These are phyloP conservation scores for Phellinidium pouzarii DNA, from an alignment of 1,284 basidiomycete species.

Conservation along the genomic window DNA sequence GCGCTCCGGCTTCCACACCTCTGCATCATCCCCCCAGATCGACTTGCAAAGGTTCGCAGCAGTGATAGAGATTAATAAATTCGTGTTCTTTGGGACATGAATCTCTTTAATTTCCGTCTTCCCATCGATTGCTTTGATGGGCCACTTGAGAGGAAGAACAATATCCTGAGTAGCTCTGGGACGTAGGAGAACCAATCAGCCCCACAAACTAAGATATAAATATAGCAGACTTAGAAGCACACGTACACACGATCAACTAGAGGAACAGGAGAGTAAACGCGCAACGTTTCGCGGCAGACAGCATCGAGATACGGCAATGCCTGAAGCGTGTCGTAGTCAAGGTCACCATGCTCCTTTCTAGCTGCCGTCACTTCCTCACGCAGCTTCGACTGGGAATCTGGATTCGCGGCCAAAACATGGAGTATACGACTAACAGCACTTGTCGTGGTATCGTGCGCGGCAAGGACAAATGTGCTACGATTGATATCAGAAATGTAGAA, in stretches of 20 bases:
- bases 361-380: conserved; percentile 26
- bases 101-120: conserved; percentile 13
- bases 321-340: conserved; percentile 32
- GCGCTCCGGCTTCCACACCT: conserved; percentile 17
- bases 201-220: background rate
- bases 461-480: conserved; percentile 27
- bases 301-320: conserved; percentile 34
- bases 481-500: conserved; percentile 23
- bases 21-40: conserved; percentile 17
- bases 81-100: conserved; percentile 10
- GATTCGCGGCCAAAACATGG: conserved; percentile 25
- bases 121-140: conserved; percentile 9
- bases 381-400: conserved; percentile 24
- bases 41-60: conserved; percentile 12
- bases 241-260: conserved; percentile 23
- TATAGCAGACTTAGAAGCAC: background rate
- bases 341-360: conserved; percentile 17
- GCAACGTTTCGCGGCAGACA: conserved; percentile 33
- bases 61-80: conserved; percentile 6
- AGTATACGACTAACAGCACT: conserved; percentile 25
- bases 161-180: conserved; percentile 10
- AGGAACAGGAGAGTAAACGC: conserved; percentile 28
- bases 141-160: conserved; percentile 11
- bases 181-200: background rate
- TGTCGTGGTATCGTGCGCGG: conserved; percentile 29